phyloP scores from a whole-genome alignment of 2,329 filamentous ascomycete genomes.

The Metarhizium anisopliae region DNA sequence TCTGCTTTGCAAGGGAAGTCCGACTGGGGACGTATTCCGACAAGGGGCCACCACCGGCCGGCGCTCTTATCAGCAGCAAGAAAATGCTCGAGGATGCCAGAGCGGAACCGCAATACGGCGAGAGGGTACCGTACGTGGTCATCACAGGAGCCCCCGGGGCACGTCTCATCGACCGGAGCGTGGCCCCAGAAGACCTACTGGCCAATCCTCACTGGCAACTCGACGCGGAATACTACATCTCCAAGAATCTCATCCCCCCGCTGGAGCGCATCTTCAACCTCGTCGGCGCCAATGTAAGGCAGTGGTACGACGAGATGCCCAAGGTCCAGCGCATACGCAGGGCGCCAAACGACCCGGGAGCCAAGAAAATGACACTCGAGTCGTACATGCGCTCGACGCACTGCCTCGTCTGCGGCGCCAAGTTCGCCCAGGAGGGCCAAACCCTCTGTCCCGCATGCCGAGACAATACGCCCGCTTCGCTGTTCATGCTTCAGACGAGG shows the following conservation, averaged over 20 bases:
- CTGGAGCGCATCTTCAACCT: constrained; percentile 95
- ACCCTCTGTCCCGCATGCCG: constrained; percentile 52
- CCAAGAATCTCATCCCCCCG: constrained; percentile 89
- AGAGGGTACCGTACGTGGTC: constrained; percentile 91
- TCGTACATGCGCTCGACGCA: constrained; percentile 78
- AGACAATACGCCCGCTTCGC: constrained; percentile 43
- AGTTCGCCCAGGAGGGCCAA: constrained; percentile 18
- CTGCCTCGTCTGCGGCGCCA: constrained; percentile 61
- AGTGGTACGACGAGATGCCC: constrained; percentile 96
- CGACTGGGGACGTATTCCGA: constrained; percentile 77
- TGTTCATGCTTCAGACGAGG: constrained; percentile 54
- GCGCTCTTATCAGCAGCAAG: constrained; percentile 78
- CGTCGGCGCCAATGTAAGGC: constrained; percentile 79
- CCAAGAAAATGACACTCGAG: constrained; percentile 69
- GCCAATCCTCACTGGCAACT: constrained; percentile 68
- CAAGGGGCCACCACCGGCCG: constrained; percentile 70
- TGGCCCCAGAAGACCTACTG: constrained; percentile 76
- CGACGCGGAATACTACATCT: constrained; percentile 94
- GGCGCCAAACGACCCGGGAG: constrained; percentile 18
- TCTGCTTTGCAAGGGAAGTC: constrained; percentile 91
- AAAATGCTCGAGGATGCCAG: constrained; percentile 81
- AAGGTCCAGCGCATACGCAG: constrained; percentile 65
- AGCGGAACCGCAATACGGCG: constrained; percentile 86
- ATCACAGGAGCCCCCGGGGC: constrained; percentile 80
- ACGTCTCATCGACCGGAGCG: constrained; percentile 78